These are phyloP conservation scores for Trichosporon faecale DNA, from an alignment of 1,284 basidiomycete genomes.

Conservation along the genomic window DNA sequence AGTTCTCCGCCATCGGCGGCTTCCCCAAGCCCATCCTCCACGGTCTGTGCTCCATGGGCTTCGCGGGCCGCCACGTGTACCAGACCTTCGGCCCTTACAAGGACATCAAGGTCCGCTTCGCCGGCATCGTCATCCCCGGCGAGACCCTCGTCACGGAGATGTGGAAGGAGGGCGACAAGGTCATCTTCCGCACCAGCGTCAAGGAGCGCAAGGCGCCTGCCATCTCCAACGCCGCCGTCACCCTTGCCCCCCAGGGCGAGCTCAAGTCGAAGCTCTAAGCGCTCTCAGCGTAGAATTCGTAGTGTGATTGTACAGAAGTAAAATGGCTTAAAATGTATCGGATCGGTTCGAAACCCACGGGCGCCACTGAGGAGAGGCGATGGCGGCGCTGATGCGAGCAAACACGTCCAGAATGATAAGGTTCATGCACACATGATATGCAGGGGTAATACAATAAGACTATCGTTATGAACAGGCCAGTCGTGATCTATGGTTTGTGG, in stretches of 20 bases:
- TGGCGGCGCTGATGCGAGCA: too few relatives aligned
- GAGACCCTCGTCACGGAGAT: constrained; percentile 92
- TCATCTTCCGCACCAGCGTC: constrained; percentile 69
- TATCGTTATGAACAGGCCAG: not conserved
- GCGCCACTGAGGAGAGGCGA: too few relatives aligned
- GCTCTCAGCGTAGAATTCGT: not conserved
- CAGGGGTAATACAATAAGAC: not conserved
- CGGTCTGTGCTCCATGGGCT: constrained; percentile 88
- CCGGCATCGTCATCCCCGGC: constrained; percentile 74
- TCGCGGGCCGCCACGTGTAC: constrained; percentile 89
- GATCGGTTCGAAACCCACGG: too few relatives aligned
- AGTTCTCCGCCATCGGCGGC: constrained; percentile 90
- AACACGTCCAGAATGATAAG: not conserved
- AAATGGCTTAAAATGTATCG: not conserved
- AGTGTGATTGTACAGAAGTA: constrained; percentile 4
- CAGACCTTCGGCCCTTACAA: constrained; percentile 80
- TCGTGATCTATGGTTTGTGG: not conserved
- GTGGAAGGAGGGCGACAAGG: constrained; percentile 94
- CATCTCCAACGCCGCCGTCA: constrained; percentile 57
- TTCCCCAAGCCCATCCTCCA: constrained; percentile 79
- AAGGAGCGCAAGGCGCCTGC: constrained; percentile 57
- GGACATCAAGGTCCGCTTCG: constrained; percentile 92
- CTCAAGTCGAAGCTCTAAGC: constrained; percentile 48
- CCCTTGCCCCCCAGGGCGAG: constrained; percentile 43
- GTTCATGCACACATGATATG: not conserved